phyloP scores from a whole-genome alignment of 345 rosid species.

The Sonneratia caseolaris region DNA sequence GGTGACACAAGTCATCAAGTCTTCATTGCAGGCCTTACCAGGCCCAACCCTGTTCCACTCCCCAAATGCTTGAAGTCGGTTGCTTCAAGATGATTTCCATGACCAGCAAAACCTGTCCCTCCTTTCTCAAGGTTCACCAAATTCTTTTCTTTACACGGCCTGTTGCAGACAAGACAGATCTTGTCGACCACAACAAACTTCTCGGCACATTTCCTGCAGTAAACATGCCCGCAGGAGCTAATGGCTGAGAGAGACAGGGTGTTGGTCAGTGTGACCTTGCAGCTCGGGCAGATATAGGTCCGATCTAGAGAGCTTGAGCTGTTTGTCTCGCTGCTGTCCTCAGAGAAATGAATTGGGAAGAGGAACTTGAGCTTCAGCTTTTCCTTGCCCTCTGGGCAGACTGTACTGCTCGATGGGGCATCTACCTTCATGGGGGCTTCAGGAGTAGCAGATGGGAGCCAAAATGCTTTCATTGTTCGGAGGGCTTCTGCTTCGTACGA shows the following conservation, averaged over 20 bases:
- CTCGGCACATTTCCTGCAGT: conserved; percentile 90
- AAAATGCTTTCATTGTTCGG: conserved; percentile 94
- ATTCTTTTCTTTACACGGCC: conserved; percentile 63
- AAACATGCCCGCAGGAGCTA: conserved; percentile 89
- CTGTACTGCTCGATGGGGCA: conserved; percentile 54
- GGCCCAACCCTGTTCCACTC: conserved; percentile 86
- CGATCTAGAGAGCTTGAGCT: conserved; percentile 49
- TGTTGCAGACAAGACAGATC: conserved; percentile 74
- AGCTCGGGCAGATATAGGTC: conserved; percentile 80
- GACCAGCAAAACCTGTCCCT: conserved; percentile 87
- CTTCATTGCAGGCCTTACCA: conserved; percentile 64
- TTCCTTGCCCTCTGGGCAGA: conserved; percentile 89
- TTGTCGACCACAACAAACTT: conserved; percentile 64
- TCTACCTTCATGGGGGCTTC: conserved; percentile 68
- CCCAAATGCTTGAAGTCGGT: conserved; percentile 93
- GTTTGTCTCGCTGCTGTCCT: conserved; percentile 54
- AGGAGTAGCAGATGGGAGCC: conserved; percentile 99
- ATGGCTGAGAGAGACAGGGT: conserved; percentile 61
- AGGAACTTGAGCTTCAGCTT: conserved; percentile 80
- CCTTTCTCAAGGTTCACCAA: conserved; percentile 74
- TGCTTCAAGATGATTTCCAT: conserved; percentile 73
- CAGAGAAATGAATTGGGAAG: conserved; percentile 56
- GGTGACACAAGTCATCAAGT: conserved; percentile 20
- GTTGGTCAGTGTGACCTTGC: conserved; percentile 89
- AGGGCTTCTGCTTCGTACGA: conserved; percentile 93